Percentiles rank a stretch among this genome's conserved stretches.
phyloP scores from a whole-genome alignment of 1,284 basidiomycete species.

The Coriolopsis trogii region DNA sequence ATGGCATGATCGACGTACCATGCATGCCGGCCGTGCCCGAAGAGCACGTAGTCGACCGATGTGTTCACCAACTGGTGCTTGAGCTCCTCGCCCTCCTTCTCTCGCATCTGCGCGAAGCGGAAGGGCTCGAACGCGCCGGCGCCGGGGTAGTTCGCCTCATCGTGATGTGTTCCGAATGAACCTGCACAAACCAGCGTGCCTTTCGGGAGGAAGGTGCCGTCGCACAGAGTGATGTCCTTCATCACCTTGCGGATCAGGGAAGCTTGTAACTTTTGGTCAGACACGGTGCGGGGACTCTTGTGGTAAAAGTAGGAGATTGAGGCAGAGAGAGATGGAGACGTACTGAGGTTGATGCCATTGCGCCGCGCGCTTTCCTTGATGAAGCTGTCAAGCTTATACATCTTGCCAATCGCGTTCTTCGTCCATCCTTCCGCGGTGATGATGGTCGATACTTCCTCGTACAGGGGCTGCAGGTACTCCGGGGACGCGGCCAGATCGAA shows the following conservation, averaged over 20 bases:
- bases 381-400: constrained; percentile 56
- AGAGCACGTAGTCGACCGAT: constrained; percentile 26
- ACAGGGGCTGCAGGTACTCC: constrained; percentile 42
- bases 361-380: constrained; percentile 49
- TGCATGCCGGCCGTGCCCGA: constrained; percentile 32
- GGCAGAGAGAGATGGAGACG: too few relatives aligned
- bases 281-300: too few relatives aligned
- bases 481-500: constrained; percentile 45
- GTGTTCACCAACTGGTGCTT: constrained; percentile 38
- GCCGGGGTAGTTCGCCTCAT: constrained; percentile 43
- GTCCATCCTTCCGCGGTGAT: constrained; percentile 47
- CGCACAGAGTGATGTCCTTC: constrained; percentile 40
- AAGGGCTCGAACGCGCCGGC: constrained; percentile 46
- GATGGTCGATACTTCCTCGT: constrained; percentile 47
- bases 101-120: constrained; percentile 46
- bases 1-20: constrained; percentile 13
- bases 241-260: constrained; percentile 26
- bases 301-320: too few relatives aligned
- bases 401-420: constrained; percentile 44
- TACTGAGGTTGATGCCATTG: constrained; percentile 33
- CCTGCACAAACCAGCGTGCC: constrained; percentile 45
- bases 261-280: too few relatives aligned
- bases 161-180: constrained; percentile 41
- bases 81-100: constrained; percentile 20
- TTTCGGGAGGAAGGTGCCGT: constrained; percentile 46